phyloP scores from a whole-genome alignment of 2,329 filamentous ascomycete species.

The Exophiala alcalophila region DNA sequence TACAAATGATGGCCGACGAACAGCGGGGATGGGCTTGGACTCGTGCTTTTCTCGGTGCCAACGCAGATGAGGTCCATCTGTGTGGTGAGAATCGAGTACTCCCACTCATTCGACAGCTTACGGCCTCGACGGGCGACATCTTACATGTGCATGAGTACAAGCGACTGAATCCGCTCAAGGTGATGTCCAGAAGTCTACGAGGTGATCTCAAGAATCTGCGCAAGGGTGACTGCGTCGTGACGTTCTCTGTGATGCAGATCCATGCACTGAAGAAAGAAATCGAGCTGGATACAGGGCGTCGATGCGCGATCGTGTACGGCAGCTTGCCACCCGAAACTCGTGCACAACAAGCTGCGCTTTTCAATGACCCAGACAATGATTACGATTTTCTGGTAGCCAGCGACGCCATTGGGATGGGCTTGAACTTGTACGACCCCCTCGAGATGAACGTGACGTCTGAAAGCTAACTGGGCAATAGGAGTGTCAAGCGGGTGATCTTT shows the following conservation, averaged over 20 bases:
- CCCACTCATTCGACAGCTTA: slow-evolving; percentile 72
- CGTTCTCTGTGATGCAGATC: slow-evolving; percentile 78
- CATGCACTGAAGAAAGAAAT: slow-evolving; percentile 77
- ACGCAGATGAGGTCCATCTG: slow-evolving; percentile 84
- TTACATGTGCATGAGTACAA: slow-evolving; percentile 79
- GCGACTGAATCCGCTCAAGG: slow-evolving; percentile 72
- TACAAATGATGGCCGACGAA: slow-evolving; percentile 85
- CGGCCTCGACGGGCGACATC: slow-evolving; percentile 75
- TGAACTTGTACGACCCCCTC: slow-evolving; percentile 86
- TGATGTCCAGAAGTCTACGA: slow-evolving; percentile 61
- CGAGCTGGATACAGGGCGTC: slow-evolving; percentile 69
- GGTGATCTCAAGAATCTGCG: slow-evolving; percentile 64
- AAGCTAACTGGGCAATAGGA: slow-evolving; percentile 41
- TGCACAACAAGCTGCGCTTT: slow-evolving; percentile 83
- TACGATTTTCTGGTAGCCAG: slow-evolving; percentile 94
- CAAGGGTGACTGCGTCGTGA: slow-evolving; percentile 88
- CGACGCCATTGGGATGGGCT: slow-evolving; percentile 94
- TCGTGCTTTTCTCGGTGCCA: slow-evolving; percentile 78
- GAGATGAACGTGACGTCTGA: too few relatives aligned
- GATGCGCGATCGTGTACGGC: slow-evolving; percentile 91
- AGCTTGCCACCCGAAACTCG: slow-evolving; percentile 87
- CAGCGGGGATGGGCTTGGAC: slow-evolving; percentile 94
- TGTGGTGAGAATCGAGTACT: slow-evolving; percentile 87
- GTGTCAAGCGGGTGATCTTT: slow-evolving; percentile 85
- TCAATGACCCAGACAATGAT: slow-evolving; percentile 93